Base-by-base conservation (phyloP, 108 stramenopile genomes). In the Cyclotella kingstonii region DNA sequence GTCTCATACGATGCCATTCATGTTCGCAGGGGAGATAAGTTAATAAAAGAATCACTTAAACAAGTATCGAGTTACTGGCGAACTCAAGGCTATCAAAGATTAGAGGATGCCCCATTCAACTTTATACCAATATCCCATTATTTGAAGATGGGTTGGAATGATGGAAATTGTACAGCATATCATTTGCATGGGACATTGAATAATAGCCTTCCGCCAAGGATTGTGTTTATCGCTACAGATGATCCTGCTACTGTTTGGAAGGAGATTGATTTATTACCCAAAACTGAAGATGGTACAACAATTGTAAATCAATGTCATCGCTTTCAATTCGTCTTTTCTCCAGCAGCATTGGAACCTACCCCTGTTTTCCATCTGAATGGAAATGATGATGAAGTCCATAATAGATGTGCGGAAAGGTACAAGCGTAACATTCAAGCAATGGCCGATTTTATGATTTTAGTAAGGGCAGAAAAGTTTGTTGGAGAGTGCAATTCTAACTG, bases 261-360 rank as follows among this genome's bases (percentile, higher is more conserved):
- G 2, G 72, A 73, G 41, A 54, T 76, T n/a, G 27, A 49, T 7
- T 66, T 76, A 31, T 67, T 91, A 15, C 82, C 84, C 43, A 84
- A 89, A 73, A 89, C 90, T 45, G 66, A 45, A 23, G 45, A 28
- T 5, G 79, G 76, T 0, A 31, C 43, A 11, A 68, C 57, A 26
- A 43, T 70, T 18, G 59, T 48, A 19, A 48, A 58, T 8, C 57
- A 66, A 61, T 90, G 90, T 54, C 81, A 92, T 14, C 84, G 90
- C 35, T 54, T 71, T 33, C 54, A 42, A 28, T 71, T 71, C 46
- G 19, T 71, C 31, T 71, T 71, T 39, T 54, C 54, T 28, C 51
- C 54, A 7, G 56, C 54, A 7, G 43, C 27, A 10, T 15, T 15
- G 4, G 58, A 66, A 12, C 10, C 44, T 14, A 27, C 44, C 14